phyloP scores from a whole-genome alignment of 2,329 filamentous ascomycete genomes.

The Aspergillus versicolor region DNA sequence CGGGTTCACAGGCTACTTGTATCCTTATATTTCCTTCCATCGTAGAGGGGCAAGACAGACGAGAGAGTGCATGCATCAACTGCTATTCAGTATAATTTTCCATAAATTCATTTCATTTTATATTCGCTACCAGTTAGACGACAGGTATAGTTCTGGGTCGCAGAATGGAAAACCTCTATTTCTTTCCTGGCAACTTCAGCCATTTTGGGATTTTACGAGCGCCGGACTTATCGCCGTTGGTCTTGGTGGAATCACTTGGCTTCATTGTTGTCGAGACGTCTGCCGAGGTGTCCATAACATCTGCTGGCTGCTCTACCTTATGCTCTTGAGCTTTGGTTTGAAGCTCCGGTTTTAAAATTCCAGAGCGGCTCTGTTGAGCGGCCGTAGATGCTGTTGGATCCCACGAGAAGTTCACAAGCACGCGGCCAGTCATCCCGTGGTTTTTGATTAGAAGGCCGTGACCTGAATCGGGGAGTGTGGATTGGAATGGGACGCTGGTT shows the following conservation, averaged over 20 bases:
- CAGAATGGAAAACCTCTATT: slow-evolving; percentile 44
- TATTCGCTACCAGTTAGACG: neutral
- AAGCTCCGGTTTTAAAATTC: slow-evolving; percentile 59
- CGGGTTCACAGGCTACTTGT: neutral
- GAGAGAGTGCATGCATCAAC: no score
- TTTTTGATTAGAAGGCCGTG: slow-evolving; percentile 63
- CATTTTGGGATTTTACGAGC: slow-evolving; percentile 61
- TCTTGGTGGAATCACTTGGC: slow-evolving; percentile 15
- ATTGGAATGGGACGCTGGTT: slow-evolving; percentile 16
- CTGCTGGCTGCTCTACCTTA: slow-evolving; percentile 43
- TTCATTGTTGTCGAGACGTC: slow-evolving; percentile 43
- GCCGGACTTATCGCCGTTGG: slow-evolving; percentile 35
- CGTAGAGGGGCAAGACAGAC: neutral
- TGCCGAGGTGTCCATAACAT: slow-evolving; percentile 55
- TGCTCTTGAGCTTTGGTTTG: slow-evolving; percentile 65
- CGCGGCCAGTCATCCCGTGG: slow-evolving; percentile 67
- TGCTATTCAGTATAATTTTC: no score
- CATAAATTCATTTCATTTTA: neutral
- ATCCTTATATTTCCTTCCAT: neutral
- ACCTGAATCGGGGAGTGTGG: slow-evolving; percentile 46
- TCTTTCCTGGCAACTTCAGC: slow-evolving; percentile 71
- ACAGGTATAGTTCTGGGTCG: neutral
- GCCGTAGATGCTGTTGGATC: slow-evolving; percentile 59
- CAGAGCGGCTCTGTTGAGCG: slow-evolving; percentile 49
- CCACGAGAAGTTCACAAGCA: slow-evolving; percentile 77